Base-by-base conservation (phyloP, 1,284 basidiomycete species). In the Puccinia triticina region DNA sequence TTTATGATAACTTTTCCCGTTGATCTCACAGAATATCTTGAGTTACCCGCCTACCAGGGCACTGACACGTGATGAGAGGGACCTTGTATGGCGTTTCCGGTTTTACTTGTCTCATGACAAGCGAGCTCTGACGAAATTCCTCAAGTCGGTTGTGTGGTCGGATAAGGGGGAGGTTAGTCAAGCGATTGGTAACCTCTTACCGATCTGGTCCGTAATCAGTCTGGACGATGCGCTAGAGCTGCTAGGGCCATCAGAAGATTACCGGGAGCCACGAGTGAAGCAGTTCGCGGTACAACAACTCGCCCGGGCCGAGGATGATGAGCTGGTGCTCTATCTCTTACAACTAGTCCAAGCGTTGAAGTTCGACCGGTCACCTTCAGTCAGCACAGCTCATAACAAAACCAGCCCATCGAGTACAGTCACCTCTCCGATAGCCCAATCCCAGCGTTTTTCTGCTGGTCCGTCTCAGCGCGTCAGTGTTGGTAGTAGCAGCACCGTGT, bases 311-410 rank as follows among this genome's bases (percentile, higher is more conserved):
- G 96, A 97, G 84, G 96, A 99, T 85, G 96, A 98, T 93, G 96
- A 99, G 87, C 90, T 99, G 4, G 89, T 94, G 76, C 87, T 98
- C 0, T 99, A 99, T 87, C 90, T 99, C 1, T 88, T 99, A 7
- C 97, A 99, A 88, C 91, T 99, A 2, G 96, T 99, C 0, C 97
- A 99, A 88, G 95, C 96, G 0, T 91, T 99, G 85, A 98, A 97
- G 86, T 98, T 98, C 84, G 95, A 98, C 86, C 37, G 83, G 2
- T 72, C 83, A 2, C 74, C 78, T 14, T 50, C 82, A n/a, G 82
- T 84, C 2, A 79, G 83, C 18, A 34, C 78, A 16, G 84, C 83
- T 0, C 73, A 83, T 21, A 81, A 83, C 0, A 84, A 84, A 46
- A 82, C 83, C 7, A 72, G 55, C 21, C 82, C 93, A 90, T 84